Conservation (phyloP, 129 eudicot species). For the Arctium minus region DNA sequence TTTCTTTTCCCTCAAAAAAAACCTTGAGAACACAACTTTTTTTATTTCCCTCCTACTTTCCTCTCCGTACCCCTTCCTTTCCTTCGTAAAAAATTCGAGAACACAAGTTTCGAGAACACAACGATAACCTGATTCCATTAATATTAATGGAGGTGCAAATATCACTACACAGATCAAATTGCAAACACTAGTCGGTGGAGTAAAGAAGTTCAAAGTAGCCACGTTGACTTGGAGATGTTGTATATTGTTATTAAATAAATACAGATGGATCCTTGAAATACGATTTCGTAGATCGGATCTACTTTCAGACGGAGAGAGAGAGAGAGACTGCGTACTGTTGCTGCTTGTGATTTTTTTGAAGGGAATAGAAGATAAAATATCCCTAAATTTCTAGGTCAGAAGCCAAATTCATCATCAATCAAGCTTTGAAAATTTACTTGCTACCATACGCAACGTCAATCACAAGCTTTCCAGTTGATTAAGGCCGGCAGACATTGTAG, state of each 20-base stretch:
- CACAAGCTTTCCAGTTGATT: conserved; percentile 11
- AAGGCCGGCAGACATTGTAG: not conserved
- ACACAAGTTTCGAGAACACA: too few species aligned
- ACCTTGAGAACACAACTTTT: too few species aligned
- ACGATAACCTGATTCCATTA: too few species aligned
- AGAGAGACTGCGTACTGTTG: not conserved
- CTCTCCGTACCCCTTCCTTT: too few species aligned
- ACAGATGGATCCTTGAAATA: conserved; percentile 2
- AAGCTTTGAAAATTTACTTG: not conserved
- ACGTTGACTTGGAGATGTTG: conserved; percentile 8
- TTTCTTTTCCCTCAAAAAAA: too few species aligned
- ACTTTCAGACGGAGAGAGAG: not conserved
- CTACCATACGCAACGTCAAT: conserved; percentile 25
- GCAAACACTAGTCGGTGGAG: not conserved
- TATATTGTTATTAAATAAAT: not conserved
- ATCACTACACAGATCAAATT: too few species aligned
- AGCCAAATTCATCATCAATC: conserved; percentile 27
- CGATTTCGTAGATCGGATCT: conserved; percentile 24
- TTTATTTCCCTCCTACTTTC: too few species aligned
- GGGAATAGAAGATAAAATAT: not conserved
- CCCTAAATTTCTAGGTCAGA: conserved; percentile 5
- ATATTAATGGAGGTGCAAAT: too few species aligned
- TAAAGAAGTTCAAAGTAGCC: not conserved
- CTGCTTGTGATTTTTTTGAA: not conserved
- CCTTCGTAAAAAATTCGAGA: too few species aligned